Evolutionary conservation across 2,329 filamentous ascomycete genomes (phyloP).

Genomic region (Sporothrix humicola): DNA sequence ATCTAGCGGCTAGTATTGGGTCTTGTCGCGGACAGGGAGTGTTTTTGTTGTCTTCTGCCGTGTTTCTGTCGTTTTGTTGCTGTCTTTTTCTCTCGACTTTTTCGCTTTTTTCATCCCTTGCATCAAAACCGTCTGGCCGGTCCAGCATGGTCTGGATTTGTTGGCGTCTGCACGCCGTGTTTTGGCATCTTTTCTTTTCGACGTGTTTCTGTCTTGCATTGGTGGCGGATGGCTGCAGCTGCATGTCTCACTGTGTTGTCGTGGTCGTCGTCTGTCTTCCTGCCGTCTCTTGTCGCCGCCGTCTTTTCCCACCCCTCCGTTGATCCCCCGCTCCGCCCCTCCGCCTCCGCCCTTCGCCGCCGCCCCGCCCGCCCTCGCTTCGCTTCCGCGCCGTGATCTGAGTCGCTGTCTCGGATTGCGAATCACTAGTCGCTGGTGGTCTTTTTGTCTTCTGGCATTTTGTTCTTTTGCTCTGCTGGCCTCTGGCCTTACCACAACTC

Average conservation of each 20-base stretch:
- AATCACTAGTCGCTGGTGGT: neutral
- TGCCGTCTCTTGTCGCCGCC: no score
- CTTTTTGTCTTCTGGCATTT: no score
- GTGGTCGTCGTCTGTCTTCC: no score
- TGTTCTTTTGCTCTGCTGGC: no score
- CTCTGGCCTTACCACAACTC: neutral
- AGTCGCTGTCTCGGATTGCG: constrained; percentile 31
- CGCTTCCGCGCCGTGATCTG: constrained; percentile 25
- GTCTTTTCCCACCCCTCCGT: neutral
- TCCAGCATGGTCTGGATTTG: constrained; percentile 18
- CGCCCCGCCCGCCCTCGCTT: neutral
- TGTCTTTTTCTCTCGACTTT: neutral
- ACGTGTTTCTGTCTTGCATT: neutral
- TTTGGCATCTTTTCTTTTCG: neutral
- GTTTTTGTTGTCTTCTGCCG: neutral
- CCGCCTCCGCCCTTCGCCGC: neutral
- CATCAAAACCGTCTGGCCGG: constrained; percentile 22
- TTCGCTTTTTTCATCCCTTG: constrained; percentile 24
- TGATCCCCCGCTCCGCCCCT: neutral
- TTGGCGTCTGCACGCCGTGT: no score
- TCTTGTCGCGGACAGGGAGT: neutral
- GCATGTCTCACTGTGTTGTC: constrained; percentile 16
- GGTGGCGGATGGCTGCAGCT: constrained; percentile 13
- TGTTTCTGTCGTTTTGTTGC: neutral
- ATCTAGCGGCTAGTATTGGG: neutral